Percentiles rank a stretch among this genome's conserved stretches.
These are phyloP conservation scores for Blastomyces emzantsi DNA, from an alignment of 2,329 filamentous ascomycete genomes.

Conservation along the genomic window DNA sequence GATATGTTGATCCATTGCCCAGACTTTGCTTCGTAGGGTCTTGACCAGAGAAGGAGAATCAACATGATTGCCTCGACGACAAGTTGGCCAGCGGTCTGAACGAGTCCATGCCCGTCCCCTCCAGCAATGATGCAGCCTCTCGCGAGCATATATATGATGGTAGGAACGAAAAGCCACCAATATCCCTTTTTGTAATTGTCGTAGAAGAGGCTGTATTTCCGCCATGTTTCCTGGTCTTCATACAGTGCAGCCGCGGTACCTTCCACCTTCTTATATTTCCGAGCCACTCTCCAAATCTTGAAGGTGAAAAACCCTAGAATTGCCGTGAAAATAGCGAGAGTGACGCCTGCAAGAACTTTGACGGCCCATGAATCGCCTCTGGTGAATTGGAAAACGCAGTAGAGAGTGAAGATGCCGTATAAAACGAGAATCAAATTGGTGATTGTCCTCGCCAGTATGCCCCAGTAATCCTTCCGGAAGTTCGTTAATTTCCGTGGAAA, in stretches of 20 bases:
- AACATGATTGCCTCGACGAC: slow-evolving; percentile 75
- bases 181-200: slow-evolving; percentile 88
- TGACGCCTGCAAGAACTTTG: slow-evolving; percentile 72
- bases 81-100: slow-evolving; percentile 71
- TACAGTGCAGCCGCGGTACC: slow-evolving; percentile 68
- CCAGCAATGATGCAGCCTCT: slow-evolving; percentile 81
- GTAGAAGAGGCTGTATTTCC: slow-evolving; percentile 96
- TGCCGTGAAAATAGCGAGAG: slow-evolving; percentile 68
- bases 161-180: slow-evolving; percentile 94
- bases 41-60: slow-evolving; percentile 67
- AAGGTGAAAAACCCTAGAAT: slow-evolving; percentile 75
- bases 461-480: slow-evolving; percentile 97
- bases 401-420: slow-evolving; percentile 91
- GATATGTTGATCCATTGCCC: slow-evolving; percentile 88
- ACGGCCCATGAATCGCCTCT: slow-evolving; percentile 91
- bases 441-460: slow-evolving; percentile 76
- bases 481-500: slow-evolving; percentile 71
- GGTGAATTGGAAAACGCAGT: slow-evolving; percentile 93
- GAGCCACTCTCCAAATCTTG: slow-evolving; percentile 71
- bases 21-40: slow-evolving; percentile 78
- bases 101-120: slow-evolving; percentile 73
- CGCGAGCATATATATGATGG: slow-evolving; percentile 81
- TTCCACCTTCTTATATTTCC: slow-evolving; percentile 62
- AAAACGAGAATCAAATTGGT: slow-evolving; percentile 83
- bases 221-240: slow-evolving; percentile 82